A percentile compares a stretch with the other conserved stretches of the same genome.
These are phyloP conservation scores for Asterophora parasitica DNA, from an alignment of 768 basidiomycete genomes.

Conservation along the genomic window DNA sequence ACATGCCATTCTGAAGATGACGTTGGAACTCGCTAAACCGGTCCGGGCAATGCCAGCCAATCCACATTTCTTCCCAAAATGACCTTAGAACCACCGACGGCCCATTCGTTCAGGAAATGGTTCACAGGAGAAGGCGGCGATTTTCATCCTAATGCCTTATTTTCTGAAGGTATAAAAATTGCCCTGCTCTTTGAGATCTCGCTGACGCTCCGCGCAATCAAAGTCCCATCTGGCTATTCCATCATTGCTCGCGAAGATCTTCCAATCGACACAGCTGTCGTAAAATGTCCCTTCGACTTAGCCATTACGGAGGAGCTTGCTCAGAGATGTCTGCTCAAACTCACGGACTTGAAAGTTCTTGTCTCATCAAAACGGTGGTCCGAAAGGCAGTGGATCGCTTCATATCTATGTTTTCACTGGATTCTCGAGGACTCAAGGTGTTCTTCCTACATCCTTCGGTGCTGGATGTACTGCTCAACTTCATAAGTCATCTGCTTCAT, in stretches of 20 bases:
- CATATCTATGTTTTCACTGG: constrained; percentile 65
- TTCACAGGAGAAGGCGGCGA: constrained; percentile 41
- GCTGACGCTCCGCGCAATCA: not conserved
- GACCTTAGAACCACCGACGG: constrained; percentile 13
- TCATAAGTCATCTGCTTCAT: constrained; percentile 33
- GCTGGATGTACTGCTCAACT: constrained; percentile 9
- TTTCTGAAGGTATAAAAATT: constrained; percentile 35
- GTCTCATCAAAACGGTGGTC: constrained; percentile 37
- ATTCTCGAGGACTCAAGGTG: constrained; percentile 39
- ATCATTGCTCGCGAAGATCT: constrained; percentile 48
- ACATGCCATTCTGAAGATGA: too few relatives aligned
- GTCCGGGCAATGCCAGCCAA: not conserved
- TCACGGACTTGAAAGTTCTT: constrained; percentile 29
- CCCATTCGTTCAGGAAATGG: constrained; percentile 43
- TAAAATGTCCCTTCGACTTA: constrained; percentile 64
- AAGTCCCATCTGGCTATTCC: constrained; percentile 43
- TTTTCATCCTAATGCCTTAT: constrained; percentile 43
- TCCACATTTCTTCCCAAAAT: constrained; percentile 7
- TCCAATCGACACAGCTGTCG: constrained; percentile 47
- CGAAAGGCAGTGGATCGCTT: constrained; percentile 63
- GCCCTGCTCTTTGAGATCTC: not conserved
- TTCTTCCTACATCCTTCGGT: constrained; percentile 9
- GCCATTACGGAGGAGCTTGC: constrained; percentile 55
- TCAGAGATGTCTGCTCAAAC: constrained; percentile 32
- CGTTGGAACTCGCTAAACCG: too few relatives aligned